Evolutionary conservation across 371 early-diverging fungal genomes (phyloP), one percentile per base, ranked within the genome.

Genomic region (Rhizopus arrhizus): DNA sequence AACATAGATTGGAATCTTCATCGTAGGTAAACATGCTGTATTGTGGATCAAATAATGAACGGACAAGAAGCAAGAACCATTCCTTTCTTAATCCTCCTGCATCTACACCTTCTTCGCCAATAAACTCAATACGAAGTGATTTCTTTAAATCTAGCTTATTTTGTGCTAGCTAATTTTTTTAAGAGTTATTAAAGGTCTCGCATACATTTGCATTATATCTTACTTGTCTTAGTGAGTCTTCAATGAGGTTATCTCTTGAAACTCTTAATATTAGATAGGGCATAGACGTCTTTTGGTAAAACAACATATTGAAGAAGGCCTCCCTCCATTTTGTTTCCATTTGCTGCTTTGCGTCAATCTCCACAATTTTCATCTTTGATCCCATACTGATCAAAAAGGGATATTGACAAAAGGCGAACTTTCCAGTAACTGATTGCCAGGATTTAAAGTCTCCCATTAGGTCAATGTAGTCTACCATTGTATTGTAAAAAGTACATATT

Each of bases 31-130:
- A 88, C 88, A 88, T 88, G 15, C 86, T 85, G 66, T 91, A 94
- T 58, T 94, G 86, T 22, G 95, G 93, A 81, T 95, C 94, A 77
- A 97, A 91, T 11, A 97, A 73, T 33, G 95, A 93, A 7, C 96
- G 86, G 6, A 94, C 86, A 12, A 98, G 81, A 13, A 97, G 81
- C 61, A 92, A 77, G 63, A 96, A 95, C 94, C 95, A 97, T 64
- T 99, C 99, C 62, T 97, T 96, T 42, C 93, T 86, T 15, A 99
- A 73, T 0, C 99, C 99, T 49, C 99, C 99, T n/a, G 91, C 95
- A 77, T 98, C 98, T 3, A 89, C 94, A 71, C 91, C 86, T 50
- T 89, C 90, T 72, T 97, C 97, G 7, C 91, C 95, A 29, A 90
- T 77, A 78, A 96, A 95, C 61, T 89, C 85, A 49, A 95, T 89